Base-by-base conservation (phyloP, 805 yeast species). In the Saccharomycopsis vini region DNA sequence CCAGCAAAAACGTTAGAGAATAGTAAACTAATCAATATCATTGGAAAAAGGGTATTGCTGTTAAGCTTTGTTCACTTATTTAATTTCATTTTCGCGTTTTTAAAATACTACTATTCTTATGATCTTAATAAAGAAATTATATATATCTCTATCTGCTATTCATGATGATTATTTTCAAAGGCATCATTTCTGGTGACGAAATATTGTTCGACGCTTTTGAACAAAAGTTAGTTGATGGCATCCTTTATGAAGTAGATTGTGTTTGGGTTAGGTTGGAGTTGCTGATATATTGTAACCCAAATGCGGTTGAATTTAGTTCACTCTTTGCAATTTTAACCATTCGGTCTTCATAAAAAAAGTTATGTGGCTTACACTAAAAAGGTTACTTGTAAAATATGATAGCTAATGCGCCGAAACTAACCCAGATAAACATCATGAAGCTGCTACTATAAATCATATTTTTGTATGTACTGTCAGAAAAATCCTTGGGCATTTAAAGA, bases 401-500 rank as follows among this genome's bases (percentile, higher is more conserved):
- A 84, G 82, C 86, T 58, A 71, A 68, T 79, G 92, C 63, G 82
- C 85, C 63, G 97, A 89, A 79, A 57, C 73, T 56, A 69, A 77
- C 72, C 97, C 98, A 63, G 97, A 90, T 40, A 75, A 73, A 61
- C 78, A 92, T 59, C 80, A 82, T 78, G 97, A 97, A 68, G 98
- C 98, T 60, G 77, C 80, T 59, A 71, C 85, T 59, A n/a, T n/a
- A n/a, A n/a, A n/a, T n/a, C n/a, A n/a, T n/a, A n/a, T n/a, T n/a
- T n/a, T n/a, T n/a, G n/a, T n/a, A n/a, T n/a, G n/a, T 92, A 89
- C 79, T 94, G 85, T 71, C 92, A 92, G 87, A 92, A 92, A 79
- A 82, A 92, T 57, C 69, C 92, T 61, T 83, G 80, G 62, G 82
- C 89, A 69, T 92, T 92, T 92, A 83, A 82, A 66, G 98, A 92